Evolutionary conservation across 352 stramenopile species (phyloP).

Genomic region (Phytophthora colocasiae): DNA sequence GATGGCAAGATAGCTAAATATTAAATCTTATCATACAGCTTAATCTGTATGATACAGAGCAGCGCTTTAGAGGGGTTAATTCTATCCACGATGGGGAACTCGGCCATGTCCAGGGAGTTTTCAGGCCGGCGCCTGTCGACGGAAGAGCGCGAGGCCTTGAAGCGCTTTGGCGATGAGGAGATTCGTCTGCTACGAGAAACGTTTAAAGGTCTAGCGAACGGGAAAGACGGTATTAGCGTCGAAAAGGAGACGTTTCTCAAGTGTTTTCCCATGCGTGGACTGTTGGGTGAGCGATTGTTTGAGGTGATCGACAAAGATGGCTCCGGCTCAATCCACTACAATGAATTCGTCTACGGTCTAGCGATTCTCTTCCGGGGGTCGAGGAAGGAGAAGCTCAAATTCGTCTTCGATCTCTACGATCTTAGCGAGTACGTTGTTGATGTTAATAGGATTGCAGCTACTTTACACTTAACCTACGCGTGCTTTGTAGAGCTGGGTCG

Average conservation of each 20-base stretch:
- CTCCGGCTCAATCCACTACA: conserved; percentile 89
- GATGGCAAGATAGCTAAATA: too few species aligned
- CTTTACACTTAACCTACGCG: conserved; percentile 23
- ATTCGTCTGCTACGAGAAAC: conserved; percentile 82
- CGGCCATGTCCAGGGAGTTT: conserved; percentile 62
- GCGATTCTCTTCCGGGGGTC: conserved; percentile 88
- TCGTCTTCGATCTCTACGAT: conserved; percentile 95
- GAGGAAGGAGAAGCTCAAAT: conserved; percentile 91
- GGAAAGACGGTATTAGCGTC: conserved; percentile 69
- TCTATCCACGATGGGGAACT: conserved; percentile 62
- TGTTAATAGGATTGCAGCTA: not conserved
- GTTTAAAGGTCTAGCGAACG: conserved; percentile 77
- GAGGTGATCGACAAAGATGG: conserved; percentile 92
- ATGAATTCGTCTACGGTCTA: conserved; percentile 93
- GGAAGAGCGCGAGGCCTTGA: conserved; percentile 74
- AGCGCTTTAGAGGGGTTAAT: too few species aligned
- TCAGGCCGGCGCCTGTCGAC: conserved; percentile 50
- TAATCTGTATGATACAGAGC: too few species aligned
- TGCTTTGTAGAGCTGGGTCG: conserved; percentile 62
- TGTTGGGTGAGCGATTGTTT: conserved; percentile 93
- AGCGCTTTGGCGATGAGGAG: conserved; percentile 81
- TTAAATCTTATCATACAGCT: too few species aligned
- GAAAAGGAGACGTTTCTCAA: conserved; percentile 96
- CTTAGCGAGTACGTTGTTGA: conserved; percentile 66
- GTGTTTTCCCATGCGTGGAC: conserved; percentile 91